Evolutionary conservation across 2,329 filamentous ascomycete species (phyloP).

Genomic region (Pseudogymnoascus sp.): DNA sequence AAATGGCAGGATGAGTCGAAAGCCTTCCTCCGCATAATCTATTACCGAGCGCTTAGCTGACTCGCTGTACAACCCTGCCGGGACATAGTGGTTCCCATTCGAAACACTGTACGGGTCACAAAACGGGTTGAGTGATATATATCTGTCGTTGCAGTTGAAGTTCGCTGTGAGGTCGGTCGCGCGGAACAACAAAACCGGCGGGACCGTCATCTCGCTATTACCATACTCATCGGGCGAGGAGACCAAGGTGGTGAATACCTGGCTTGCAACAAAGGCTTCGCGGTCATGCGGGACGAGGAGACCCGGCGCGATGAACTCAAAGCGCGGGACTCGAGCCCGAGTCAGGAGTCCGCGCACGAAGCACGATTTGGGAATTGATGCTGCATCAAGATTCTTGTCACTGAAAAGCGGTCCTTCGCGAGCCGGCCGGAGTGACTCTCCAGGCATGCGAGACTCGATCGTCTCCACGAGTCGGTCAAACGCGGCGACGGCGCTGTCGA

Average conservation of each 20-base stretch:
- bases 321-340: not conserved
- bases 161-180: not conserved
- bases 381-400: not conserved
- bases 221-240: not conserved
- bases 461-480: slow-evolving; percentile 12
- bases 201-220: not conserved
- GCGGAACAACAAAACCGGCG: not conserved
- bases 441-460: slow-evolving; percentile 13
- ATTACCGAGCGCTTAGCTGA: not conserved
- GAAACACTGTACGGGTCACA: not conserved
- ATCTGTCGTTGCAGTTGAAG: not conserved
- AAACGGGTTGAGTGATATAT: not conserved
- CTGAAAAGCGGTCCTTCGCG: not conserved
- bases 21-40: slow-evolving; percentile 14
- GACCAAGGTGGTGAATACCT: not conserved
- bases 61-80: slow-evolving; percentile 14
- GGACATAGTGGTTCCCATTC: not conserved
- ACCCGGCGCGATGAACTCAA: slow-evolving; percentile 13
- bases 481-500: not conserved
- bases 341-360: slow-evolving; percentile 12
- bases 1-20: slow-evolving; percentile 13
- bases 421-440: not conserved
- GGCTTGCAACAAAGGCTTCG: not conserved
- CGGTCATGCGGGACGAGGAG: slow-evolving; percentile 11
- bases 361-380: not conserved